A percentile compares a stretch with the other conserved stretches of the same genome.
These are phyloP conservation scores for Pseudognaphalium luteoalbum DNA, from an alignment of 129 eudicot species.

Conservation along the genomic window DNA sequence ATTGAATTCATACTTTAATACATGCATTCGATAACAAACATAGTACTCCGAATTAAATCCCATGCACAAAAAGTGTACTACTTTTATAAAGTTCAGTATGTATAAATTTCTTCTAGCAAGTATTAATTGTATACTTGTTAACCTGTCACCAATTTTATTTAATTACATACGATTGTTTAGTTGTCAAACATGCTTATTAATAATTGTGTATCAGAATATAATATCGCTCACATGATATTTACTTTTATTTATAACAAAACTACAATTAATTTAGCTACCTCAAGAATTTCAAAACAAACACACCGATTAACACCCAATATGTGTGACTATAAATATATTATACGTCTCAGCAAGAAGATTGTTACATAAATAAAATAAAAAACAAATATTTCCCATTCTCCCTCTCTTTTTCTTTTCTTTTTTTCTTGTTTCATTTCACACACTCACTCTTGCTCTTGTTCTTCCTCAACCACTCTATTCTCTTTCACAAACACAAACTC, in stretches of 20 bases:
- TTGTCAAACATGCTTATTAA: background rate
- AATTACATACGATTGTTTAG: background rate
- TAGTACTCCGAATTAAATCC: no score
- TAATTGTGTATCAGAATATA: background rate
- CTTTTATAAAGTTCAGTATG: background rate
- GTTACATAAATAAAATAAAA: background rate
- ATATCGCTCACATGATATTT: no score
- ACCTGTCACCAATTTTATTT: background rate
- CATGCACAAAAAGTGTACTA: background rate
- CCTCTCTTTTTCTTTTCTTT: slow-evolving; percentile 14
- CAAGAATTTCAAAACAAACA: background rate
- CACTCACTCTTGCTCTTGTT: slow-evolving; percentile 27
- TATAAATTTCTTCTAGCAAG: background rate
- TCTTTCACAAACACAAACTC: slow-evolving; percentile 15
- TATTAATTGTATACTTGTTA: background rate
- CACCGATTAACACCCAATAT: background rate
- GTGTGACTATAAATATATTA: slow-evolving; percentile 32
- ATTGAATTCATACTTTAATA: no score
- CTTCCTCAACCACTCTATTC: slow-evolving; percentile 38
- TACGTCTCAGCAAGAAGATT: slow-evolving; percentile 30
- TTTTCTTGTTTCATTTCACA: slow-evolving; percentile 16
- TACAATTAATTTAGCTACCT: background rate
- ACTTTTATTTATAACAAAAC: background rate
- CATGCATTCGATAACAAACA: no score
- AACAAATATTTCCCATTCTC: slow-evolving; percentile 8